Conservation (phyloP, 495 filamentous ascomycete species). For the Podospora pseudocomata region DNA sequence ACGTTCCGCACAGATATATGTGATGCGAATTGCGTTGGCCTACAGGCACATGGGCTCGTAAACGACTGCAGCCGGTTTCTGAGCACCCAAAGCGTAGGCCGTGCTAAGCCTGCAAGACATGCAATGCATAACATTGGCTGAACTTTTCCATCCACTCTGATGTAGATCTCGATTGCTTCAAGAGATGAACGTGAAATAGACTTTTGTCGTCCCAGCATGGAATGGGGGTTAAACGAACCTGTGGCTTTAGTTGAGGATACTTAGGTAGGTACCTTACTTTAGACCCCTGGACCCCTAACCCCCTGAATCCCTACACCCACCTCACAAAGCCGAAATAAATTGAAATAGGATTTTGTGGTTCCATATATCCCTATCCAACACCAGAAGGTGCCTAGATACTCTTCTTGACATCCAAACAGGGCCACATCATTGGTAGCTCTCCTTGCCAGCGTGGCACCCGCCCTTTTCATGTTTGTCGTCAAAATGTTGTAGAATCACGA, state of each 20-base stretch:
- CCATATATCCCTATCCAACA: no score
- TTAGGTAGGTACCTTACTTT: background rate
- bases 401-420: no score
- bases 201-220: no score
- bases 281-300: background rate
- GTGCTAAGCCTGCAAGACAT: background rate
- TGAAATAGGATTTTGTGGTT: no score
- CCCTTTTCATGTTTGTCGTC: background rate
- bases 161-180: background rate
- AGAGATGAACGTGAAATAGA: background rate
- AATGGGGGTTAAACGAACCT: no score
- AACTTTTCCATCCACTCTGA: background rate
- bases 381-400: no score
- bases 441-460: no score
- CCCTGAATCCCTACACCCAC: background rate
- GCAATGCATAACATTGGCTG: background rate
- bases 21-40: background rate
- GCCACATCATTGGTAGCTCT: no score
- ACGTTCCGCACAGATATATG: background rate
- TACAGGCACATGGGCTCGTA: background rate
- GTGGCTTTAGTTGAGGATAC: no score
- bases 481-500: background rate
- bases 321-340: no score
- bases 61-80: background rate
- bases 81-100: background rate